These are phyloP conservation scores for Aquanectria penicillioides DNA, from an alignment of 2,329 filamentous ascomycete genomes.

Conservation along the genomic window DNA sequence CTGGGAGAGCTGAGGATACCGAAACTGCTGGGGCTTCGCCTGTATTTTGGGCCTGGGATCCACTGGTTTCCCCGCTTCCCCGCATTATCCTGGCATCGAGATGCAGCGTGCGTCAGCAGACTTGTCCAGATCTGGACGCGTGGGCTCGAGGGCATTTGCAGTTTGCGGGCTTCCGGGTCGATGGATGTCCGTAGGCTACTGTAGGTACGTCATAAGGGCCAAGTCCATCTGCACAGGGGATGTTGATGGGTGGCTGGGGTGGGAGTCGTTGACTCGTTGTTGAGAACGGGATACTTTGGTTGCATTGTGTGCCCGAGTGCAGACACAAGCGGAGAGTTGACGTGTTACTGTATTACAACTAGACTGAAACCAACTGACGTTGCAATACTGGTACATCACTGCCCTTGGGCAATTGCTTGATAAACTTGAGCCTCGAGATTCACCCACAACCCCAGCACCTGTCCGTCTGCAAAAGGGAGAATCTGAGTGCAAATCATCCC, in stretches of 20 bases:
- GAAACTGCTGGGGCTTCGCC: not conserved
- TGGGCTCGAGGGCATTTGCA: not conserved
- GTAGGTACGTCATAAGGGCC: too few species aligned
- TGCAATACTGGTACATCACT: too few species aligned
- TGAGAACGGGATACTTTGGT: too few species aligned
- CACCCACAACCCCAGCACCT: conserved; percentile 53
- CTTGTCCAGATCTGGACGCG: conserved; percentile 5
- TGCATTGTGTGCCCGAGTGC: too few species aligned
- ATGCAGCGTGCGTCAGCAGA: conserved; percentile 11
- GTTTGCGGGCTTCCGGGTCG: not conserved
- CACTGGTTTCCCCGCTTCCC: conserved; percentile 21
- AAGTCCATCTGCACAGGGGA: too few species aligned
- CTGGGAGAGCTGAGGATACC: conserved; percentile 1
- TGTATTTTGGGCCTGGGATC: conserved; percentile 1
- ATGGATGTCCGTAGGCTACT: not conserved
- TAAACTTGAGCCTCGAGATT: conserved; percentile 53
- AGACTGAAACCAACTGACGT: too few species aligned
- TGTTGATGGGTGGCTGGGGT: not conserved
- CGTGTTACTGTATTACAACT: too few species aligned
- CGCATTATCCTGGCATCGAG: conserved; percentile 10
- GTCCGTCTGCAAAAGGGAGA: conserved; percentile 58
- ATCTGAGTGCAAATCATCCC: conserved; percentile 62
- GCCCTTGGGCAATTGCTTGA: conserved; percentile 27
- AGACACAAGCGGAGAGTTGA: too few species aligned
- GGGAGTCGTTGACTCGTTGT: too few species aligned